phyloP scores from a whole-genome alignment of 352 stramenopile genomes.

The Pythium dissimile region DNA sequence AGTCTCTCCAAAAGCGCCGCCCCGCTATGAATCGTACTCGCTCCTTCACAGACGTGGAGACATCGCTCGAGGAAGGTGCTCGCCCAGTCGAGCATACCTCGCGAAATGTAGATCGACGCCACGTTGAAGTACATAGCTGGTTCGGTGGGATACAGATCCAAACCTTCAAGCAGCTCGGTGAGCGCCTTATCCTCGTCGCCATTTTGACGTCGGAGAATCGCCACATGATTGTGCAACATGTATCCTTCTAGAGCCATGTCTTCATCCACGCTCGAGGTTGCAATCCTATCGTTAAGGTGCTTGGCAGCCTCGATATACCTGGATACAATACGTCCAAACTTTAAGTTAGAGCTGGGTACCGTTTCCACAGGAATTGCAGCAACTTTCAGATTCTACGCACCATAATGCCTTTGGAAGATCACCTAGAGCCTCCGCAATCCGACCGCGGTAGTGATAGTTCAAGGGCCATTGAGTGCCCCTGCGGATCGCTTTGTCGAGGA shows the following conservation, averaged over 20 bases:
- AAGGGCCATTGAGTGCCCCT: constrained; percentile 3
- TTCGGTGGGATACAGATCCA: constrained; percentile 34
- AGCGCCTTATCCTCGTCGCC: constrained; percentile 31
- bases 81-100: constrained; percentile 18
- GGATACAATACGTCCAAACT: neutral
- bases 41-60: constrained; percentile 3
- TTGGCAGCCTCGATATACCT: constrained; percentile 7
- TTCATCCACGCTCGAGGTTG: neutral
- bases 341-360: neutral
- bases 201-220: constrained; percentile 21
- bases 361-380: neutral
- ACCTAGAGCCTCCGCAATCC: constrained; percentile 5
- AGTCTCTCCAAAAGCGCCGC: neutral
- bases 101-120: constrained; percentile 29
- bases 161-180: constrained; percentile 28
- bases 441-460: constrained; percentile 15
- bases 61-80: constrained; percentile 11
- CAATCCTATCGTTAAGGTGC: constrained; percentile 6
- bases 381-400: neutral
- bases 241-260: constrained; percentile 8
- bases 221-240: constrained; percentile 50
- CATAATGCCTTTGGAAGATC: constrained; percentile 1
- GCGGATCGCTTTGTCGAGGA: constrained; percentile 15
- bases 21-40: neutral
- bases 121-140: constrained; percentile 48